These are phyloP conservation scores for Jamesozyma gamospora DNA, from an alignment of 805 yeast species.

Conservation along the genomic window DNA sequence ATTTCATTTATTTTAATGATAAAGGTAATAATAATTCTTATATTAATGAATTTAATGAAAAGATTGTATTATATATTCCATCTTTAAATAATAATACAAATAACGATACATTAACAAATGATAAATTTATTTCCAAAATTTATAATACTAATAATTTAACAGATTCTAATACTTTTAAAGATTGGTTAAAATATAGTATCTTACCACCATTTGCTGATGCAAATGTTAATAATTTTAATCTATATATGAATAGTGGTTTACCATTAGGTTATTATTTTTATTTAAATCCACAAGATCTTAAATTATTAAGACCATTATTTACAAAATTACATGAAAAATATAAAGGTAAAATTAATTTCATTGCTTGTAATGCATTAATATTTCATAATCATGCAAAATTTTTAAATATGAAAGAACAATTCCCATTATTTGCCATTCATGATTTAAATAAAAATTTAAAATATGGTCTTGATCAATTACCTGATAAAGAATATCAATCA, in stretches of 20 bases:
- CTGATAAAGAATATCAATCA: conserved; percentile 22
- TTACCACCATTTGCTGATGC: conserved; percentile 85
- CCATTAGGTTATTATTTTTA: conserved; percentile 90
- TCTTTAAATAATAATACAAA: background rate
- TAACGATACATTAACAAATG: too few relatives aligned
- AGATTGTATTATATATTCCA: conserved; percentile 6
- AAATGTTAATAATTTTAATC: conserved; percentile 64
- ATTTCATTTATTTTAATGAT: conserved; percentile 45
- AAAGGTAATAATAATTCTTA: conserved; percentile 11
- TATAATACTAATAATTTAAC: conserved; percentile 11
- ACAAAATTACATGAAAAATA: conserved; percentile 57
- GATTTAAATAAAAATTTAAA: conserved; percentile 58
- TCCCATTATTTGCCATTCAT: conserved; percentile 89
- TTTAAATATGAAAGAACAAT: conserved; percentile 72
- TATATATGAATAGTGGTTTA: conserved; percentile 57
- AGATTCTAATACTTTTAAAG: conserved; percentile 2
- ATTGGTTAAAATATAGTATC: conserved; percentile 42
- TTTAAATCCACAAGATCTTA: conserved; percentile 54
- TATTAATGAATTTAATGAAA: background rate
- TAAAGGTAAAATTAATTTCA: conserved; percentile 78
- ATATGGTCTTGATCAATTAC: conserved; percentile 60
- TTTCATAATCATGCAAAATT: conserved; percentile 82
- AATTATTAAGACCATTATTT: conserved; percentile 41
- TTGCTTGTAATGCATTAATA: conserved; percentile 70
- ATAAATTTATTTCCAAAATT: background rate